phyloP scores from a whole-genome alignment of 2,329 filamentous ascomycete genomes.

The Colletotrichum siamense region DNA sequence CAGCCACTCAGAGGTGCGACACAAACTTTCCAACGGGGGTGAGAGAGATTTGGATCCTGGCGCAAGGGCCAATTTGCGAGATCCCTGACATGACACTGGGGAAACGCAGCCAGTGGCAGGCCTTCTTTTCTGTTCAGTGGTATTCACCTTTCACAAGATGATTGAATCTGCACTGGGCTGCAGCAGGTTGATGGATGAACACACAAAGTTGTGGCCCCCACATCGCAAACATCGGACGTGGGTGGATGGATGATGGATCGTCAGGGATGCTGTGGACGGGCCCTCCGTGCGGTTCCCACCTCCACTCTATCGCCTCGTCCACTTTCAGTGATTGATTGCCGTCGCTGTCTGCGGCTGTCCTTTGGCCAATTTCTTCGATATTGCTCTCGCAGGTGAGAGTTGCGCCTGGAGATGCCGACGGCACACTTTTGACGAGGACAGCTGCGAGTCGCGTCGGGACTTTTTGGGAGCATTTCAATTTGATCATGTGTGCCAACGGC shows the following conservation, averaged over 20 bases:
- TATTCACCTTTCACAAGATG: not conserved
- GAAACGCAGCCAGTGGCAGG: not conserved
- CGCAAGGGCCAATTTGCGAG: not conserved
- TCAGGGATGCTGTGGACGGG: not conserved
- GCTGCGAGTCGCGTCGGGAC: not conserved
- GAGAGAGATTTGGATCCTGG: not conserved
- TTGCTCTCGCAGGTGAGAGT: not conserved
- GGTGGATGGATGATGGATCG: not conserved
- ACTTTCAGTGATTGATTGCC: not conserved
- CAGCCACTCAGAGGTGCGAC: not conserved
- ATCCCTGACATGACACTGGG: not conserved
- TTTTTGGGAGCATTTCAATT: not conserved
- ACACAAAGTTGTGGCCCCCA: not conserved
- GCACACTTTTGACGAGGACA: not conserved
- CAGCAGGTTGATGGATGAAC: not conserved
- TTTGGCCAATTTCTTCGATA: not conserved
- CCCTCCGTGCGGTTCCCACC: not conserved
- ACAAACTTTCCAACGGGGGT: not conserved
- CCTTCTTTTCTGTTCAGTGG: not conserved
- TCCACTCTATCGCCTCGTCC: not conserved
- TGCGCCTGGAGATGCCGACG: not conserved
- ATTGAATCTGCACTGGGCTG: not conserved
- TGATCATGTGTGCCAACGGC: not conserved
- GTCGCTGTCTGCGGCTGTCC: not conserved
- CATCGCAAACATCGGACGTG: not conserved